phyloP scores from a whole-genome alignment of 352 stramenopile genomes.

The Phytopythium vexans region DNA sequence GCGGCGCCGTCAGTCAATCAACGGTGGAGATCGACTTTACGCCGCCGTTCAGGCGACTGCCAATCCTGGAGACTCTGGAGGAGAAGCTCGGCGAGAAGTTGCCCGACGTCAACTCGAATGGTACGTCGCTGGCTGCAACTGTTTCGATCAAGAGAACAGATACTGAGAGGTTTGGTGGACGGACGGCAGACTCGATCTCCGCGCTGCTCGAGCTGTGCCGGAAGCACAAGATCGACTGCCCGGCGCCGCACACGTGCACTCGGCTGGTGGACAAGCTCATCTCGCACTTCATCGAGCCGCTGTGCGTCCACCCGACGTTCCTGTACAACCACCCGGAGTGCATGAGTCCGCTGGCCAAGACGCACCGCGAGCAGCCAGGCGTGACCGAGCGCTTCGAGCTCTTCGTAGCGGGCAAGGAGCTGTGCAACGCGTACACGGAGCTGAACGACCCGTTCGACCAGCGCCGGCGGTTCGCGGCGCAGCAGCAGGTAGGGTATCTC shows the following conservation, averaged over 20 bases:
- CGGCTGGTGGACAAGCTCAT: slow-evolving; percentile 98
- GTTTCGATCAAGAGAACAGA: background rate
- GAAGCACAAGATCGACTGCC: slow-evolving; percentile 89
- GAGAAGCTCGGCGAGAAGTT: slow-evolving; percentile 77
- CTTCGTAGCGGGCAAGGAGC: slow-evolving; percentile 94
- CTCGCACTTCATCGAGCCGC: slow-evolving; percentile 95
- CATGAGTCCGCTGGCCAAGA: slow-evolving; percentile 96
- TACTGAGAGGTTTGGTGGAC: too few relatives aligned
- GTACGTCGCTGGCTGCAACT: slow-evolving; percentile 13
- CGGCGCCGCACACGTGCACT: slow-evolving; percentile 91
- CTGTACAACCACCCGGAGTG: slow-evolving; percentile 97
- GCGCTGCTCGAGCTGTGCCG: slow-evolving; percentile 85
- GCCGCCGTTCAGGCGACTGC: slow-evolving; percentile 96
- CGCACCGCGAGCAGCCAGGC: slow-evolving; percentile 89
- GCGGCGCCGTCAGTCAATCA: background rate
- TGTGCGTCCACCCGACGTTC: slow-evolving; percentile 95
- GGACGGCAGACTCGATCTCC: slow-evolving; percentile 45
- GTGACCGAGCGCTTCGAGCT: slow-evolving; percentile 99
- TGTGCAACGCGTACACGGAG: slow-evolving; percentile 99
- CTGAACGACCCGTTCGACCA: slow-evolving; percentile 98
- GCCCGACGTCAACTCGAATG: slow-evolving; percentile 61
- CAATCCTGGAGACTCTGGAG: slow-evolving; percentile 96
- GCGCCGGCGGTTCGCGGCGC: slow-evolving; percentile 93
- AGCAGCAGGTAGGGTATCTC: slow-evolving; percentile 79
- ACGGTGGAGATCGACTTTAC: slow-evolving; percentile 97